Evolutionary conservation across 371 early-diverging fungal species (phyloP).

Genomic region (Umbelopsis sp.): DNA sequence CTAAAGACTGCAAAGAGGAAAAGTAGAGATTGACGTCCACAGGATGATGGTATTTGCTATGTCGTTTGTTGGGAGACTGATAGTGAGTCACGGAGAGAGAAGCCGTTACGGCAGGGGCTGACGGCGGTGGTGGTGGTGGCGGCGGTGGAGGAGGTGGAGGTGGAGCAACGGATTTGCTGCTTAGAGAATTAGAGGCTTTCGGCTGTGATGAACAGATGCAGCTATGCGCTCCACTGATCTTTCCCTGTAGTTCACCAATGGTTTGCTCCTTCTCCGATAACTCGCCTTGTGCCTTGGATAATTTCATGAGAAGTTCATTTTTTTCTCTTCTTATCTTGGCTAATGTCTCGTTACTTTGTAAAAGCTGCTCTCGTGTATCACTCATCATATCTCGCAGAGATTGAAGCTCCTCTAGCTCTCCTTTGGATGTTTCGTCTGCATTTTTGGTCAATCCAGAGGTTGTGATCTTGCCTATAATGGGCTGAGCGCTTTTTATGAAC

Average conservation of each 20-base stretch:
- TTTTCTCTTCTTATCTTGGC: conserved; percentile 52
- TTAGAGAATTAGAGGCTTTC: neutral
- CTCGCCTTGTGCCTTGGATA: conserved; percentile 44
- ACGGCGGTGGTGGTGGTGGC: conserved; percentile 38
- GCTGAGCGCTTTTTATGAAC: conserved; percentile 31
- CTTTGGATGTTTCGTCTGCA: conserved; percentile 3
- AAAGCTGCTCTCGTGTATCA: conserved; percentile 40
- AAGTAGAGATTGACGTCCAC: conserved; percentile 48
- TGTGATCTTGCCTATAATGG: conserved; percentile 59
- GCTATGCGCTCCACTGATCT: conserved; percentile 5
- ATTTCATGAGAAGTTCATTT: conserved; percentile 49
- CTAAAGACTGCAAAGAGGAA: conserved; percentile 42
- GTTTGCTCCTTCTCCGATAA: conserved; percentile 39
- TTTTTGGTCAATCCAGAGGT: conserved; percentile 21
- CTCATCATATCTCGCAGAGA: conserved; percentile 49
- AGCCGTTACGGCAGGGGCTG: conserved; percentile 3
- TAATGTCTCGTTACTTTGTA: conserved; percentile 35
- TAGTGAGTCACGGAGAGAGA: neutral
- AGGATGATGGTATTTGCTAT: conserved; percentile 44
- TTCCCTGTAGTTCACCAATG: conserved; percentile 22
- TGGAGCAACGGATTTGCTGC: conserved; percentile 12
- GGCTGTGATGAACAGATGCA: neutral
- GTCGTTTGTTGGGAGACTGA: conserved; percentile 20
- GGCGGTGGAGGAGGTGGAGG: conserved; percentile 36
- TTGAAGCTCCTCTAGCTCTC: conserved; percentile 39